Evolutionary conservation across 2,329 filamentous ascomycete species (phyloP).

Genomic region (Didymosphaeria variabile): DNA sequence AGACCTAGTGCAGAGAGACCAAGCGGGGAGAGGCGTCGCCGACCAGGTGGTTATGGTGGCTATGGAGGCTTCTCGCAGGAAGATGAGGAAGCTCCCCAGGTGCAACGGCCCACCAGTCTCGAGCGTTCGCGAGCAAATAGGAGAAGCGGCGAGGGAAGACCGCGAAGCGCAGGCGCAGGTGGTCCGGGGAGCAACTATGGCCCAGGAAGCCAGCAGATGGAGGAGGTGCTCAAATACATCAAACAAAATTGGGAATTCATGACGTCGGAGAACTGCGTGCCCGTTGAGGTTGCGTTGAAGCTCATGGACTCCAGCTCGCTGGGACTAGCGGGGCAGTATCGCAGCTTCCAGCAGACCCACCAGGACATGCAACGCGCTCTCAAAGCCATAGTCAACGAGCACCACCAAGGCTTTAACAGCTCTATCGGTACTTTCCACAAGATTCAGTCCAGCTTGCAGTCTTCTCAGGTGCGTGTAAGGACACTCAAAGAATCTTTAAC

Average conservation of each 20-base stretch:
- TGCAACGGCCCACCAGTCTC: conserved; percentile 50
- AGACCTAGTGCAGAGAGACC: conserved; percentile 21
- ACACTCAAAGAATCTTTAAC: conserved; percentile 83
- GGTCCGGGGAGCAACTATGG: conserved; percentile 48
- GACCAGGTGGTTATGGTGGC: conserved; percentile 53
- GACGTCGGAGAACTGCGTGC: conserved; percentile 86
- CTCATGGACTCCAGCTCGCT: conserved; percentile 94
- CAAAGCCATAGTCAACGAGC: conserved; percentile 94
- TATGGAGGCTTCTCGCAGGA: conserved; percentile 45
- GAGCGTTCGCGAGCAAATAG: conserved; percentile 46
- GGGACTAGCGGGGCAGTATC: conserved; percentile 87
- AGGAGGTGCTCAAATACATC: conserved; percentile 80
- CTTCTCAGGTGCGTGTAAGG: conserved; percentile 86
- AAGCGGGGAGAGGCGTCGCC: conserved; percentile 41
- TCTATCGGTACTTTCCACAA: conserved; percentile 99
- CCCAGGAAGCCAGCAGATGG: conserved; percentile 53
- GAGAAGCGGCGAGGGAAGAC: conserved; percentile 47
- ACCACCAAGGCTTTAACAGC: conserved; percentile 98
- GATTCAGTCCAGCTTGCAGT: conserved; percentile 91
- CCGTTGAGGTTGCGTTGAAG: conserved; percentile 93
- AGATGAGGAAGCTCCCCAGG: conserved; percentile 39
- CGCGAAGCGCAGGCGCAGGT: conserved; percentile 28
- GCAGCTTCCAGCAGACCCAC: conserved; percentile 83
- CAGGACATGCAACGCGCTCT: conserved; percentile 89
- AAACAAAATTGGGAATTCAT: conserved; percentile 91